Percentiles rank a stretch among this genome's conserved stretches.
These are phyloP conservation scores for Penicillium maclennaniae DNA, from an alignment of 495 filamentous ascomycete species.

Conservation along the genomic window DNA sequence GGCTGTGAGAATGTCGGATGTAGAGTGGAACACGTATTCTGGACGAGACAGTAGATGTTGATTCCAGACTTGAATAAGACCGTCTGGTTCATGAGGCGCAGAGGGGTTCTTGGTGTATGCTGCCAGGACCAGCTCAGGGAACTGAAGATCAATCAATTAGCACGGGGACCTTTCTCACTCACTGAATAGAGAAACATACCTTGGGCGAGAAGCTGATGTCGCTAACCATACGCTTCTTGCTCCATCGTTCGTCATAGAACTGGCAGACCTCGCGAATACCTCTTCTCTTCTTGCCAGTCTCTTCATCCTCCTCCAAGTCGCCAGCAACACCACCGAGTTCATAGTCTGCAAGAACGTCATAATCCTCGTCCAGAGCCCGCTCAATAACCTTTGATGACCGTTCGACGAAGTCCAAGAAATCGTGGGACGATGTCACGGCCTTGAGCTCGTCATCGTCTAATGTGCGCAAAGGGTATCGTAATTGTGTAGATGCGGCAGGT, in stretches of 20 bases:
- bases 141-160: conserved; percentile 43
- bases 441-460: conserved; percentile 83
- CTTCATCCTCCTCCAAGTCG: conserved; percentile 80
- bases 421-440: conserved; percentile 85
- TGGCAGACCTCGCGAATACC: conserved; percentile 83
- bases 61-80: conserved; percentile 96
- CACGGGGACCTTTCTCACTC: not conserved
- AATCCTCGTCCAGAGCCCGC: conserved; percentile 86
- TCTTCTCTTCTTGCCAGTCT: conserved; percentile 71
- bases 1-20: conserved; percentile 90
- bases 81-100: conserved; percentile 91
- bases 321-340: conserved; percentile 65
- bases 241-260: conserved; percentile 94
- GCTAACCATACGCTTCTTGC: conserved; percentile 93
- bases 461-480: conserved; percentile 73
- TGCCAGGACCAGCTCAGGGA: conserved; percentile 86
- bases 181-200: conserved; percentile 36
- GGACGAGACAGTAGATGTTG: conserved; percentile 87
- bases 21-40: conserved; percentile 94
- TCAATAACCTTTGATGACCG: conserved; percentile 96
- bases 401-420: conserved; percentile 94
- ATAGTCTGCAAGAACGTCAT: conserved; percentile 95
- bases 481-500: conserved; percentile 38
- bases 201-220: conserved; percentile 91
- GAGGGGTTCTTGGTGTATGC: conserved; percentile 96